Conservation (phyloP, 2,329 filamentous ascomycete genomes). For the Leptographium procerum region DNA sequence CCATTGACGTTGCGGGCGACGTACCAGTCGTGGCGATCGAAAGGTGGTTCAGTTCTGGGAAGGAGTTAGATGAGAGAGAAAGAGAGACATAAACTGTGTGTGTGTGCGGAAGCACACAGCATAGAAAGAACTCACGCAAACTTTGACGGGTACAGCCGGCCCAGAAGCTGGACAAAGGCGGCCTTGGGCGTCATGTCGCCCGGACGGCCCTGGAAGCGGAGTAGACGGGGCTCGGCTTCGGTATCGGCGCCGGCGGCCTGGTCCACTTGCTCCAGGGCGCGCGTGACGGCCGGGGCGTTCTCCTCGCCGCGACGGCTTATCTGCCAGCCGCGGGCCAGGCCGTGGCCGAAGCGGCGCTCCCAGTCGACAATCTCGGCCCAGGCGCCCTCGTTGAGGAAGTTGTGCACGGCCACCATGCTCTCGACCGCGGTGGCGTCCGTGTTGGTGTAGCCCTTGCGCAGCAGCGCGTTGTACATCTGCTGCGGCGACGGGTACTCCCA, state of each 20-base stretch:
- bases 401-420: slow-evolving; percentile 95
- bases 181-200: slow-evolving; percentile 88
- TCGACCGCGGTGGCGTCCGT: slow-evolving; percentile 90
- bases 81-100: no score
- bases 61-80: neutral
- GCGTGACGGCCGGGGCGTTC: slow-evolving; percentile 28
- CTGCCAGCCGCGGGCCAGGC: slow-evolving; percentile 60
- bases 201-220: slow-evolving; percentile 82
- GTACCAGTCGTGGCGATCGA: slow-evolving; percentile 97
- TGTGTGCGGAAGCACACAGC: neutral
- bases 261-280: slow-evolving; percentile 27
- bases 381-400: slow-evolving; percentile 94
- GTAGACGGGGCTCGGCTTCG: slow-evolving; percentile 37
- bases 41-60: slow-evolving; percentile 65
- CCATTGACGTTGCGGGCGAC: slow-evolving; percentile 63
- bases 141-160: slow-evolving; percentile 64
- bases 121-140: slow-evolving; percentile 51
- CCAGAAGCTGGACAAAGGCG: slow-evolving; percentile 68
- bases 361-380: slow-evolving; percentile 92
- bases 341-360: slow-evolving; percentile 75
- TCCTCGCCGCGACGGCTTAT: slow-evolving; percentile 65
- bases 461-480: slow-evolving; percentile 98
- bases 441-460: slow-evolving; percentile 91
- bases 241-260: slow-evolving; percentile 36
- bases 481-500: slow-evolving; percentile 99